Conservation (phyloP, 2,329 filamentous ascomycete species). For the Scytalidium sp. region DNA sequence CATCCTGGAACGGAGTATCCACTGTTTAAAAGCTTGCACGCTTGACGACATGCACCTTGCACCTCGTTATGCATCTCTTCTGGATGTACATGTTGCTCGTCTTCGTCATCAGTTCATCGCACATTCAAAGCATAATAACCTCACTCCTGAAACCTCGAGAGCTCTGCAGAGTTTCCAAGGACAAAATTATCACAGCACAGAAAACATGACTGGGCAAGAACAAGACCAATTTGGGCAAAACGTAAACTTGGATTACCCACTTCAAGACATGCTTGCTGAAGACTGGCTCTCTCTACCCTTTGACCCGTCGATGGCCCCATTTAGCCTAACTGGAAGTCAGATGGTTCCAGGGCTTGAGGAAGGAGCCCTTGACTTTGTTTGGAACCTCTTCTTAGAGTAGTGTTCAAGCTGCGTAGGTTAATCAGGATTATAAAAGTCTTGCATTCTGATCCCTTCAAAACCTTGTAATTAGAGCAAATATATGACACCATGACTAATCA, state of each 20-base stretch:
- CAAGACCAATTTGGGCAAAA: not conserved
- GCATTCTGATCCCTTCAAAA: too few relatives aligned
- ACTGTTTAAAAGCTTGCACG: constrained; percentile 1
- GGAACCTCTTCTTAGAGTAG: constrained; percentile 4
- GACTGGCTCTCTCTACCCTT: constrained; percentile 7
- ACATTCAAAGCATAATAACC: not conserved
- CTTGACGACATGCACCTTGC: constrained; percentile 12
- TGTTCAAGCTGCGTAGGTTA: too few relatives aligned
- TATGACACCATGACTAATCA: too few relatives aligned
- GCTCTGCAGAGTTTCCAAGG: not conserved
- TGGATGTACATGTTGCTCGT: constrained; percentile 9
- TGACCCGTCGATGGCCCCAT: constrained; percentile 6
- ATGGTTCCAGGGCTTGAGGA: constrained; percentile 1
- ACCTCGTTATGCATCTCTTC: constrained; percentile 9
- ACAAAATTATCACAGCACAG: not conserved
- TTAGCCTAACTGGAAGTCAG: constrained; percentile 2
- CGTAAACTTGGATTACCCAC: not conserved
- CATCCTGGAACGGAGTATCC: constrained; percentile 6
- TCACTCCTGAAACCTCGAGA: not conserved
- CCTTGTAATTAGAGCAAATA: too few relatives aligned
- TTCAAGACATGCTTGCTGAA: not conserved
- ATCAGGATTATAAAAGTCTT: too few relatives aligned
- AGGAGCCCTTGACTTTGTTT: constrained; percentile 5
- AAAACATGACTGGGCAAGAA: not conserved
- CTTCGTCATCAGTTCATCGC: not conserved